These are phyloP conservation scores for Coemansia sp. DNA, from an alignment of 192 early-diverging fungal species.

Conservation along the genomic window DNA sequence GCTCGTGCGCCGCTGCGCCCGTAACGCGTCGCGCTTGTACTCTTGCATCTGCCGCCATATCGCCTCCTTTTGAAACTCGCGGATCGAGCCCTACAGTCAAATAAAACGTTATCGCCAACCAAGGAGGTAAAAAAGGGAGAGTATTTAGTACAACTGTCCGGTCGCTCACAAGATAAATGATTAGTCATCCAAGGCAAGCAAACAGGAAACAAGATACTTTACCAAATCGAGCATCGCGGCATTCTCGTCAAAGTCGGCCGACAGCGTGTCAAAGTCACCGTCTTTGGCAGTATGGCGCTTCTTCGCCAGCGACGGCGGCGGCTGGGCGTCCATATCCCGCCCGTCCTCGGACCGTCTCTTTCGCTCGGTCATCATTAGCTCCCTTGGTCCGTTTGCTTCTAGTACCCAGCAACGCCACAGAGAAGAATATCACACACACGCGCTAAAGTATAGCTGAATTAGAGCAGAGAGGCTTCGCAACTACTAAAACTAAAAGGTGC, in stretches of 20 bases:
- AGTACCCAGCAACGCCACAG: no score
- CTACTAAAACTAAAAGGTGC: no score
- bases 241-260: conserved; percentile 46
- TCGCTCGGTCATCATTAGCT: conserved; percentile 51
- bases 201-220: conserved; percentile 12
- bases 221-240: conserved; percentile 49
- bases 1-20: conserved; percentile 45
- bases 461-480: no score
- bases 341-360: conserved; percentile 52
- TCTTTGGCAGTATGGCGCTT: conserved; percentile 50
- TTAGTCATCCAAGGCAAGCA: not conserved
- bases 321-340: conserved; percentile 42
- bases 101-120: not conserved
- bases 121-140: no score
- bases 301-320: conserved; percentile 41
- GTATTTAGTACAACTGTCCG: not conserved
- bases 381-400: not conserved
- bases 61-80: conserved; percentile 64
- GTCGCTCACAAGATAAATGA: not conserved
- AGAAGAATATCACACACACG: no score
- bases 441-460: no score
- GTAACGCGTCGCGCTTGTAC: conserved; percentile 58
- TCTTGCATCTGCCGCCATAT: conserved; percentile 68
- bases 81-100: conserved; percentile 38
- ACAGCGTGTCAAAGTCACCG: conserved; percentile 28